Evolutionary conservation across 345 rosid genomes (phyloP).

Genomic region (Eucalyptus curtisii): DNA sequence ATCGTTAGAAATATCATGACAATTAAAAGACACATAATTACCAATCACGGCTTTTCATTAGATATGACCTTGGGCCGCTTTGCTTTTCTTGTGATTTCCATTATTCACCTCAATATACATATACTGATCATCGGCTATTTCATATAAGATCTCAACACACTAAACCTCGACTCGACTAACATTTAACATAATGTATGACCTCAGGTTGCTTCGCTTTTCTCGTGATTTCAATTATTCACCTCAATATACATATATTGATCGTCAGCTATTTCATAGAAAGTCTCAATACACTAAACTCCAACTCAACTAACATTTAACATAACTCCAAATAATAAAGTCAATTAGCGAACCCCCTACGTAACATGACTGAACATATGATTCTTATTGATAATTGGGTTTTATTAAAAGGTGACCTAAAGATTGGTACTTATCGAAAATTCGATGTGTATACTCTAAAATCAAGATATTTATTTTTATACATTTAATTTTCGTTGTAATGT

Average conservation of each 20-base stretch:
- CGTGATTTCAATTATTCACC: background rate
- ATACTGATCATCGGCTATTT: background rate
- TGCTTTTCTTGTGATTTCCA: background rate
- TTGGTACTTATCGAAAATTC: background rate
- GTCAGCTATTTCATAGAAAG: accelerated
- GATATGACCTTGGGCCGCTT: accelerated
- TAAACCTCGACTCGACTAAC: background rate
- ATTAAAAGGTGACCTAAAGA: background rate
- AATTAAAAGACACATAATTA: background rate
- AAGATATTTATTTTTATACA: background rate
- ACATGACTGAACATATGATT: accelerated
- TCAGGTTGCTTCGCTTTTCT: accelerated
- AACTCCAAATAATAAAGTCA: background rate
- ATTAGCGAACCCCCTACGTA: accelerated
- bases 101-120: background rate
- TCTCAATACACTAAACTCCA: background rate
- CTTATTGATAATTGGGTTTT: background rate
- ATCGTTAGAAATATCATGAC: background rate
- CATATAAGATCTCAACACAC: accelerated
- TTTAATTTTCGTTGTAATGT: background rate
- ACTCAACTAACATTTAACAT: background rate
- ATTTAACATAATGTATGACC: background rate
- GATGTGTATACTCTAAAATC: background rate
- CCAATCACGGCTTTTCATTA: background rate
- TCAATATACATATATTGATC: background rate